Percentiles rank a stretch among this genome's conserved stretches.
These are phyloP conservation scores for Phalaenopsis aphrodite DNA, from an alignment of 106 monocot genomes.

Conservation along the genomic window DNA sequence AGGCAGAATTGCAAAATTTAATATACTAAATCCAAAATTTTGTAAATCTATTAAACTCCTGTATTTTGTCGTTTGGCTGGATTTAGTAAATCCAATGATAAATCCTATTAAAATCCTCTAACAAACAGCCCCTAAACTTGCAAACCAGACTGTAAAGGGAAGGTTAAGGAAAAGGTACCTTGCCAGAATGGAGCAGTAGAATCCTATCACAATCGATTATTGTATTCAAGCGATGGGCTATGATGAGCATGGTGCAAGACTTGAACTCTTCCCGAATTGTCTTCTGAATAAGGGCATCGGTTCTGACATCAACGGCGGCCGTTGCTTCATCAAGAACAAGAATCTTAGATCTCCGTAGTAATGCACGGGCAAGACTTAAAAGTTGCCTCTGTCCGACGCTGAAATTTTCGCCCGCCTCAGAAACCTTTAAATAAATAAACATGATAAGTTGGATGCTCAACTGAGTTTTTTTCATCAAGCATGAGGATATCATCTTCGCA, in stretches of 20 bases:
- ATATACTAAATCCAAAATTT: no score
- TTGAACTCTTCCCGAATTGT: constrained; percentile 98
- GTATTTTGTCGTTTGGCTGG: no score
- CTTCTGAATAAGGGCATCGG: constrained; percentile 96
- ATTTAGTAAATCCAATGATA: no score
- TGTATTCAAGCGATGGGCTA: constrained; percentile 94
- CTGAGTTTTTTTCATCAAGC: not conserved
- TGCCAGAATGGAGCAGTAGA: constrained; percentile 83
- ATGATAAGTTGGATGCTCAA: not conserved
- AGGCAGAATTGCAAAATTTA: no score
- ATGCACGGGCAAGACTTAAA: constrained; percentile 86
- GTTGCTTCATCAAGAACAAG: constrained; percentile 99
- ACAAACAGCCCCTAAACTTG: not conserved
- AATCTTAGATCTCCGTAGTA: constrained; percentile 86
- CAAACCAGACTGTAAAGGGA: not conserved
- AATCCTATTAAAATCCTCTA: no score
- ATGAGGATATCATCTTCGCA: not conserved
- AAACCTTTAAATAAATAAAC: constrained; percentile 35
- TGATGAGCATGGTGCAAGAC: constrained; percentile 94
- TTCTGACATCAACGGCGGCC: constrained; percentile 98
- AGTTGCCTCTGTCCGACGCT: constrained; percentile 97
- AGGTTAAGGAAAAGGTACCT: constrained; percentile 33
- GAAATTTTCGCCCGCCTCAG: constrained; percentile 93
- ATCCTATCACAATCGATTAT: constrained; percentile 90
- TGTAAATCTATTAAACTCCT: no score